Evolutionary conservation across 306 rosid genomes (phyloP), one percentile per base, ranked within the genome.

Genomic region (Sesbania bispinosa): DNA sequence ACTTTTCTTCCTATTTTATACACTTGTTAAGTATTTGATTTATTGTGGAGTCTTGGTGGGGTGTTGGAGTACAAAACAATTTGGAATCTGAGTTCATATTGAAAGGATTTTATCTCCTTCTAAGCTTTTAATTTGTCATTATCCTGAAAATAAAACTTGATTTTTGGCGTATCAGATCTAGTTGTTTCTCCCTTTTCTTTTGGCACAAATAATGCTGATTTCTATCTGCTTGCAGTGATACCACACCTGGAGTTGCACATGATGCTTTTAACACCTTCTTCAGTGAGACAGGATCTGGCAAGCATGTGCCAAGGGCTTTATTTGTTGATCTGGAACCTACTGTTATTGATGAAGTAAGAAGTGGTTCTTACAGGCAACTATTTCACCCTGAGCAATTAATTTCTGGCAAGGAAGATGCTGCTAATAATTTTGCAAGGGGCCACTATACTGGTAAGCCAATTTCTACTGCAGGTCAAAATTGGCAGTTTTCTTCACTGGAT

Each of bases 391-490:
- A 86, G 77, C 96, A 89, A 76, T 85, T 89, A 41, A 83, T 89
- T 47, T 85, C 96, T 42, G 96, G 92, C 69, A 89, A 84, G 80
- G 96, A 89, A 79, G 96, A 89, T 60, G 96, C 96, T 38, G 96
- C 96, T 6, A 89, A 86, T 81, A 86, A 89, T 78, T 89, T 82
- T 70, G 92, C 96, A 7, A 79, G 96, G 71, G 92, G 96, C 54
- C 96, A 89, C 71, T 89, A 89, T 60, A 89, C 96, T 18, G 88
- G 92, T 85, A 80, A 43, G 57, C 62, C 32, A 59, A 45, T 51
- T 73, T 67, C 51, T 66, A 29, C 58, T 59, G 69, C 69, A 5
- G 19, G 8, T 59, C 69, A 38, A 42, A 20, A 15, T 65, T 66
- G 36, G 29, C 14, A 33, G 6, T 35, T 73, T 39, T 30, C 41